Conservation (phyloP, 768 basidiomycete genomes). For the Clathrus columnatus region DNA sequence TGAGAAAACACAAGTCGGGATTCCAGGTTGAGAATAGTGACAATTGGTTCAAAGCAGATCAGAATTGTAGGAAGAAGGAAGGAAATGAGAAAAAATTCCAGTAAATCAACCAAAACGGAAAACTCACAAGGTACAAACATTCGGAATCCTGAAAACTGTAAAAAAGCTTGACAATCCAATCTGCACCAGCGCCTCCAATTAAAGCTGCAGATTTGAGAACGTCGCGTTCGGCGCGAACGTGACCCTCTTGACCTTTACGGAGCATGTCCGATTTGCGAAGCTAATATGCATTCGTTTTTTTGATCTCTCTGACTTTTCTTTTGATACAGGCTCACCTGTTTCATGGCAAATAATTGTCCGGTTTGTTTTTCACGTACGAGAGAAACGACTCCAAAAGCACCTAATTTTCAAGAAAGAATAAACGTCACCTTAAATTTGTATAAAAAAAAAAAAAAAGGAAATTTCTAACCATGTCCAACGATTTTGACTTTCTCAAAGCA, state of each 20-base stretch:
- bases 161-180: conserved; percentile 90
- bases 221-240: conserved; percentile 93
- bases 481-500: conserved; percentile 87
- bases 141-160: conserved; percentile 96
- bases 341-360: conserved; percentile 89
- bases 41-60: no score
- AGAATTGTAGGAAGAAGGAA: no score
- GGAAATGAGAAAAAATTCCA: background rate
- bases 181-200: conserved; percentile 62
- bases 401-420: conserved; percentile 33
- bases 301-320: background rate
- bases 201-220: conserved; percentile 84
- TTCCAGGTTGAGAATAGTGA: background rate
- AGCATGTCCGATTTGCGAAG: conserved; percentile 88
- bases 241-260: conserved; percentile 94
- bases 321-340: conserved; percentile 53
- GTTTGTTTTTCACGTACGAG: conserved; percentile 77
- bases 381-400: conserved; percentile 93
- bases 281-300: conserved; percentile 27
- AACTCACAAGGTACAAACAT: conserved; percentile 82
- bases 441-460: conserved; percentile 11
- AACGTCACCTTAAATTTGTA: background rate
- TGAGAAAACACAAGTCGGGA: no score
- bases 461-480: conserved; percentile 77
- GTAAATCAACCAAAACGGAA: background rate